Conservation (phyloP, 331 rosid genomes). For the Rosa hybrid region DNA sequence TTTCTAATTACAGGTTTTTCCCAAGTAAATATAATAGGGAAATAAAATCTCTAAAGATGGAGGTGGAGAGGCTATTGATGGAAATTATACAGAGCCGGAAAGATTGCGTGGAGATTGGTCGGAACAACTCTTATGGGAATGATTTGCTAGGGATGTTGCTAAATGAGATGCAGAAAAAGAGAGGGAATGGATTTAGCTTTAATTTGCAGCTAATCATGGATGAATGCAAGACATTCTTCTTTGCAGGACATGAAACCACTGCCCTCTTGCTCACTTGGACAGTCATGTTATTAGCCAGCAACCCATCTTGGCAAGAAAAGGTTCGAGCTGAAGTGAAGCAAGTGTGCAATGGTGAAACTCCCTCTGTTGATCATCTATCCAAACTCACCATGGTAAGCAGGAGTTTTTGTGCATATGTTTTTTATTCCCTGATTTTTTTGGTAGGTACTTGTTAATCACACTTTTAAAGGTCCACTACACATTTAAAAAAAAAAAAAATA, state of each 20-base stretch:
- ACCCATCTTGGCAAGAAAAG: slow-evolving; percentile 75
- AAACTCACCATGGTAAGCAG: slow-evolving; percentile 71
- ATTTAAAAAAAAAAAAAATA: too few relatives aligned
- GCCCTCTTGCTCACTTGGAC: slow-evolving; percentile 95
- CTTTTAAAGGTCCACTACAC: background rate
- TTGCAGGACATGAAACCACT: slow-evolving; percentile 95
- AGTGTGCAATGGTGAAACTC: slow-evolving; percentile 56
- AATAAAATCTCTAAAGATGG: slow-evolving; percentile 68
- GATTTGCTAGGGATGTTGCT: slow-evolving; percentile 81
- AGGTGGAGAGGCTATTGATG: slow-evolving; percentile 80
- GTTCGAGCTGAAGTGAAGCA: slow-evolving; percentile 66
- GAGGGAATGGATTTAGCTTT: slow-evolving; percentile 47
- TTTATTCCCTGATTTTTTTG: too few relatives aligned
- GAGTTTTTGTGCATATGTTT: background rate
- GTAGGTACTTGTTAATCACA: background rate
- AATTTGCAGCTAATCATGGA: slow-evolving; percentile 80
- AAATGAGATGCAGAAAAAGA: slow-evolving; percentile 73
- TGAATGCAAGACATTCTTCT: slow-evolving; percentile 96
- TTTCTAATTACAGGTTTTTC: slow-evolving; percentile 47
- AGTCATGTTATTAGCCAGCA: slow-evolving; percentile 77
- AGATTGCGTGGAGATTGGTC: slow-evolving; percentile 83
- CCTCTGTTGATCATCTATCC: slow-evolving; percentile 71
- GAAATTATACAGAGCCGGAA: slow-evolving; percentile 87
- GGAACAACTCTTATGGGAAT: slow-evolving; percentile 76
- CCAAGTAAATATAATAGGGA: slow-evolving; percentile 95